Evolutionary conservation across 1,139 yeast species (phyloP), one percentile per base, ranked within the genome.

Genomic region (Geotrichum restrictum): DNA sequence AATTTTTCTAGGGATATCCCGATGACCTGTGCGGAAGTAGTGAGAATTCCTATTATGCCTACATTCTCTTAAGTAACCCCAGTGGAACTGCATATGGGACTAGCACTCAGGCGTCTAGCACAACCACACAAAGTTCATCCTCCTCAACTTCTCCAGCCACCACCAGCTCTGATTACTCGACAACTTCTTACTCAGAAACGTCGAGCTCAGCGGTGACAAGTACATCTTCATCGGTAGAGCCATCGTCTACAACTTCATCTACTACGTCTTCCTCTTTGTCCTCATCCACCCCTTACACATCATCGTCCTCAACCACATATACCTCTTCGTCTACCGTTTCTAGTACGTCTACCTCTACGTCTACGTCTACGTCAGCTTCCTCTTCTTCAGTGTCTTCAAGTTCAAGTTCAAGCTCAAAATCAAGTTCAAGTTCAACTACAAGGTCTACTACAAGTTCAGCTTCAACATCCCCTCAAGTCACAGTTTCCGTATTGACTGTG

Each of bases 11-110:
- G 56, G 83, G 82, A 0, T 79, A 63, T 58, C 72, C 73, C 0
- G 48, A 53, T 10, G 82, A 79, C 57, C 57, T 60, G 38, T 79
- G 82, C 59, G 82, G 81, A 3, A 69, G 68, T 57, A 40, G 55
- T 4, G 61, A 57, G 11, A 58, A 70, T 13, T 71, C 70, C 2
- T 63, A 65, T 11, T 78, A 59, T 57, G 80, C 78, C 3, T 78
- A 78, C 59, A 73, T 76, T 16, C 64, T 67, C 45, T 55, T 77
- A 11, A 68, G 64, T 14, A 64, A 58, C 44, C 71, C 78, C 49
- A 53, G 69, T 59, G 61, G 68, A 56, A 63, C 72, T 59, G 46
- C 47, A 3, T 22, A 27, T 6, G 45, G 43, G 40, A 33, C 55
- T 10, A 18, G 49, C n/a, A 13, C 51, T 6, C 36, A 37, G 29